Conservation (phyloP, 208 protist species). For the Crithidia mellificae region DNA sequence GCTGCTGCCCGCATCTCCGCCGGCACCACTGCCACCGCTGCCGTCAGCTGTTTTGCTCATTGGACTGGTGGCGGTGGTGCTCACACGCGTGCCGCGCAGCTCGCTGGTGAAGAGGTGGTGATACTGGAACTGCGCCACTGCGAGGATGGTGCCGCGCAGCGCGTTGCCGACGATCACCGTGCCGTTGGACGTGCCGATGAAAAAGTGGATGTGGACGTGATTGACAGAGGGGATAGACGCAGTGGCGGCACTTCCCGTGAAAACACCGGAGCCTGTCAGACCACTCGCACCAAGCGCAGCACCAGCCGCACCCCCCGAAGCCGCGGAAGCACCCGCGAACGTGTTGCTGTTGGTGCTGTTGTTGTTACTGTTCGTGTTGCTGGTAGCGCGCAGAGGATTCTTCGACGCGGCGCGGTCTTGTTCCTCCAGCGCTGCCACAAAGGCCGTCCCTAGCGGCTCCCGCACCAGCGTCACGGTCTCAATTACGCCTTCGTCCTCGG, state of each 20-base stretch:
- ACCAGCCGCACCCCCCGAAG: no score
- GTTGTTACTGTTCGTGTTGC: neutral
- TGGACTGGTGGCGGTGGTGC: constrained; percentile 5
- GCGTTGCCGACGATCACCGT: constrained; percentile 82
- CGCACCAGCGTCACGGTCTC: constrained; percentile 57
- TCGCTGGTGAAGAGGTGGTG: constrained; percentile 23
- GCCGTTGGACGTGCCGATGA: constrained; percentile 85
- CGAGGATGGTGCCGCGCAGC: constrained; percentile 73
- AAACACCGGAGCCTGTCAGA: no score
- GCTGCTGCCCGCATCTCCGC: neutral
- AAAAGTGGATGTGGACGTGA: constrained; percentile 69
- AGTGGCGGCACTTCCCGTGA: neutral
- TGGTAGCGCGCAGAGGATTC: constrained; percentile 7
- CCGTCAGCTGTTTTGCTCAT: neutral
- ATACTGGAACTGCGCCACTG: constrained; percentile 67
- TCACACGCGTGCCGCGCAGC: constrained; percentile 10
- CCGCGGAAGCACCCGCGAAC: no score
- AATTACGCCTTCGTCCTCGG: constrained; percentile 71
- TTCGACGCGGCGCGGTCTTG: neutral
- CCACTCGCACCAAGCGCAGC: neutral
- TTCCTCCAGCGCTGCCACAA: neutral
- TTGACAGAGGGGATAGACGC: constrained; percentile 5
- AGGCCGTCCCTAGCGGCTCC: constrained; percentile 26
- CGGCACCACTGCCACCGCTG: no score
- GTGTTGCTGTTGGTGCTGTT: neutral